These are phyloP conservation scores for Neofusicoccum ribis DNA, from an alignment of 2,329 filamentous ascomycete genomes.

Conservation along the genomic window DNA sequence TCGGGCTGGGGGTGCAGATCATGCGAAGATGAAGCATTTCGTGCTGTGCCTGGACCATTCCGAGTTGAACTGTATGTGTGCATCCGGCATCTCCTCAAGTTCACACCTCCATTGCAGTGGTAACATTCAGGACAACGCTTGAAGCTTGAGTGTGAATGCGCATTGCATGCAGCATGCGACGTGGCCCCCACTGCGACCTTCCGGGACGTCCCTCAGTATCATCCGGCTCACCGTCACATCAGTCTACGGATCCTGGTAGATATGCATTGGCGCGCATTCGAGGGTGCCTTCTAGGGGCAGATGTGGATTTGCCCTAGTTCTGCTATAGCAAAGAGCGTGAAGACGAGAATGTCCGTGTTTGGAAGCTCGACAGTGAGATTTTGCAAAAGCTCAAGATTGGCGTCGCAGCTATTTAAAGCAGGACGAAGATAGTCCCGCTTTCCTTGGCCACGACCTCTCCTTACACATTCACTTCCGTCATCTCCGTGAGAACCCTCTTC, in stretches of 20 bases:
- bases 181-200: background rate
- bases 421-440: background rate
- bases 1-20: background rate
- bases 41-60: background rate
- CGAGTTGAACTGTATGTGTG: background rate
- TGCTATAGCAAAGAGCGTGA: background rate
- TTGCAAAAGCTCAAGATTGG: background rate
- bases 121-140: background rate
- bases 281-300: background rate
- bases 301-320: too few species aligned
- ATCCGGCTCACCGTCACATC: background rate
- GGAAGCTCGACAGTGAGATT: background rate
- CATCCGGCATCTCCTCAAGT: background rate
- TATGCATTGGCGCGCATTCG: background rate
- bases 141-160: background rate
- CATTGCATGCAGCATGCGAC: background rate
- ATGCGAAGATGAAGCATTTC: background rate
- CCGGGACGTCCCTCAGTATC: background rate
- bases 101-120: background rate
- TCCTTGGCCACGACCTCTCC: too few species aligned
- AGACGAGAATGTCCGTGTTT: background rate
- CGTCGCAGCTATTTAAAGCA: background rate
- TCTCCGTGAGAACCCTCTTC: conserved; percentile 17
- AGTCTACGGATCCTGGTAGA: background rate
- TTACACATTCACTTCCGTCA: conserved; percentile 13